Evolutionary conservation across 192 early-diverging fungal species (phyloP).

Genomic region (Globomyces pollinis-pini): DNA sequence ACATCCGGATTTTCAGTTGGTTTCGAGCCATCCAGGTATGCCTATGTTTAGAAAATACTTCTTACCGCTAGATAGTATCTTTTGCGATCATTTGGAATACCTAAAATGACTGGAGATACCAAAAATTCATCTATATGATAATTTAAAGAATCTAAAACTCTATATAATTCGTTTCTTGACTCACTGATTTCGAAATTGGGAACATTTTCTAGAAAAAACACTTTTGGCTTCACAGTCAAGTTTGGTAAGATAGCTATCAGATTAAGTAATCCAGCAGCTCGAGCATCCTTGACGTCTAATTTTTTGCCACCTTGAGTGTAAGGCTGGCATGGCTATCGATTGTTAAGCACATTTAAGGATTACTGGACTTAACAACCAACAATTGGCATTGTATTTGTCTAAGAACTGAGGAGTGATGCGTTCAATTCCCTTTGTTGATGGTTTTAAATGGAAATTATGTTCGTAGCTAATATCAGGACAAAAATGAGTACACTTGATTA

Average conservation of each 20-base stretch:
- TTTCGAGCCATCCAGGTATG: not conserved
- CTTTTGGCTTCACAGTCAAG: conserved; percentile 26
- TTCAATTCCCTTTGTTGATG: conserved; percentile 13
- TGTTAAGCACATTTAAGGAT: too few species aligned
- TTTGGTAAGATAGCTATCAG: conserved; percentile 30
- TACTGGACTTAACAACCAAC: conserved; percentile 90
- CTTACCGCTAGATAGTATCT: conserved; percentile 39
- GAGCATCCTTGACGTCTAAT: conserved; percentile 51
- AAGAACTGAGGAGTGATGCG: conserved; percentile 32
- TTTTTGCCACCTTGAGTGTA: conserved; percentile 65
- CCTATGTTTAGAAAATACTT: too few species aligned
- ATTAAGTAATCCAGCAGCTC: conserved; percentile 34
- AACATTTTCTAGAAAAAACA: conserved; percentile 54
- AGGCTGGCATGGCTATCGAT: conserved; percentile 84
- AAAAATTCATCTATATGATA: conserved; percentile 41
- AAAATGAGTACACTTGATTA: conserved; percentile 54
- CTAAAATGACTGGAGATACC: conserved; percentile 40
- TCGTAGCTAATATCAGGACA: too few species aligned
- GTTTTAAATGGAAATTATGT: conserved; percentile 34
- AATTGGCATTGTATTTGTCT: conserved; percentile 60
- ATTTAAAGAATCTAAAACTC: conserved; percentile 25
- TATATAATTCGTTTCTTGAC: conserved; percentile 21
- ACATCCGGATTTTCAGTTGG: not conserved
- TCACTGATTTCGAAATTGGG: conserved; percentile 39
- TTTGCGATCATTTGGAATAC: conserved; percentile 45